Conservation (phyloP, 192 early-diverging fungal genomes). For the Lunasporangiospora selenospora region DNA sequence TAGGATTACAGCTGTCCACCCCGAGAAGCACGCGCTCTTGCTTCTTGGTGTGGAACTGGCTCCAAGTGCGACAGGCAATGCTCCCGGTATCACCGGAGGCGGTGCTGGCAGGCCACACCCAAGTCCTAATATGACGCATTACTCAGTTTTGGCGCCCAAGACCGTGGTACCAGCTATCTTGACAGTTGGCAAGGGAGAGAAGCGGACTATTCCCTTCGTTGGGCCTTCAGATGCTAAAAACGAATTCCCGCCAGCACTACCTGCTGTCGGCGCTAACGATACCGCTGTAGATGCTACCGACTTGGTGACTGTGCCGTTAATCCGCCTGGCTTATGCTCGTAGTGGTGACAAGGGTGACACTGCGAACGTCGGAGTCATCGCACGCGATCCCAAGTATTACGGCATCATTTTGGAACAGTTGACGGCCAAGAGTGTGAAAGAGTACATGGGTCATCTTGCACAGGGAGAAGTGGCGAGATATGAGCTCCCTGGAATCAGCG, state of each 20-base stretch:
- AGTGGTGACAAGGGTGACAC: conserved; percentile 74
- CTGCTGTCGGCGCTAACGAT: conserved; percentile 7
- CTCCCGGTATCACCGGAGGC: conserved; percentile 51
- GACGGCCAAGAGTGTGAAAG: conserved; percentile 55
- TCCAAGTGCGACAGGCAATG: conserved; percentile 51
- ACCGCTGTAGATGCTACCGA: conserved; percentile 13
- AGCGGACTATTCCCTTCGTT: conserved; percentile 19
- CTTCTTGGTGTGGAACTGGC: conserved; percentile 41
- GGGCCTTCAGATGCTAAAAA: conserved; percentile 44
- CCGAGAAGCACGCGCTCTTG: conserved; percentile 33
- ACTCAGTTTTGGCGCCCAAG: conserved; percentile 65
- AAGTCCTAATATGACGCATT: conserved; percentile 65
- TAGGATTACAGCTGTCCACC: conserved; percentile 41
- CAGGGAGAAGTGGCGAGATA: conserved; percentile 65
- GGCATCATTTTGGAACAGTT: conserved; percentile 60
- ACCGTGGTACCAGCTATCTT: conserved; percentile 41
- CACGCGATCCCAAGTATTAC: conserved; percentile 61
- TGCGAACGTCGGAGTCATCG: conserved; percentile 67
- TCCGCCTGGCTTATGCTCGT: conserved; percentile 64
- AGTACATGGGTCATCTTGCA: conserved; percentile 66
- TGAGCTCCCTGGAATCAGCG: conserved; percentile 61
- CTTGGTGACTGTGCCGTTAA: conserved; percentile 55
- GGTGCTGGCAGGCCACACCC: conserved; percentile 63
- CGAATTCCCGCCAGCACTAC: conserved; percentile 28
- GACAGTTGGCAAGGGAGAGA: conserved; percentile 44